A percentile compares a stretch with the other conserved stretches of the same genome.
These are phyloP conservation scores for Colletotrichum euphorbiae DNA, from an alignment of 2,329 filamentous ascomycete species.

Conservation along the genomic window DNA sequence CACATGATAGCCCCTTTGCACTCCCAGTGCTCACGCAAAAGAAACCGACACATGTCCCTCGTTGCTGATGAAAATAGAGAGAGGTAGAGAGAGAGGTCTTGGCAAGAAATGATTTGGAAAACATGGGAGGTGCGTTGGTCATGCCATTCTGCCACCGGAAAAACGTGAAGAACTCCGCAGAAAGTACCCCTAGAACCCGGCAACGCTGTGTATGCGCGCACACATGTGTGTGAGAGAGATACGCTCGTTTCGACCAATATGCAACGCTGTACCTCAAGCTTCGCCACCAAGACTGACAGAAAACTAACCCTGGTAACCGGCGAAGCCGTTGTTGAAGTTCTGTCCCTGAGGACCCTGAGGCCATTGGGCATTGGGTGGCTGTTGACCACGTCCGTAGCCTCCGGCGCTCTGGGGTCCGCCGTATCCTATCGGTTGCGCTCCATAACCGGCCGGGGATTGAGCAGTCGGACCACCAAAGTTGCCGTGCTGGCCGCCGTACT, in stretches of 20 bases:
- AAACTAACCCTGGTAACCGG: constrained; percentile 70
- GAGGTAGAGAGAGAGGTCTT: constrained; percentile 34
- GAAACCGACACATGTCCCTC: constrained; percentile 35
- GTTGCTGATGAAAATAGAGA: constrained; percentile 32
- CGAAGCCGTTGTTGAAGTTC: constrained; percentile 72
- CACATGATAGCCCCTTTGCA: constrained; percentile 33
- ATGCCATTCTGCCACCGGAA: constrained; percentile 35
- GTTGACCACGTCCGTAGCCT: constrained; percentile 83
- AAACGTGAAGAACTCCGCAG: constrained; percentile 31
- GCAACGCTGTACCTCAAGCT: constrained; percentile 12
- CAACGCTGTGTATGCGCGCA: constrained; percentile 29
- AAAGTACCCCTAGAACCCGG: constrained; percentile 32
- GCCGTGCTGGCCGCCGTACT: constrained; percentile 74
- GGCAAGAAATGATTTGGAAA: constrained; percentile 35
- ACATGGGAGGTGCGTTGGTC: constrained; percentile 34
- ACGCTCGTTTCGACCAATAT: constrained; percentile 26
- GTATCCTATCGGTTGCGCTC: constrained; percentile 77
- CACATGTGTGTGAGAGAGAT: constrained; percentile 11
- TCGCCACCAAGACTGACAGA: background rate
- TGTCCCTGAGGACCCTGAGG: constrained; percentile 62
- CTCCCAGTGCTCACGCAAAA: constrained; percentile 36
- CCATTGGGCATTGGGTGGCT: constrained; percentile 68
- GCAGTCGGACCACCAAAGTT: constrained; percentile 72
- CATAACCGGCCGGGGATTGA: constrained; percentile 72
- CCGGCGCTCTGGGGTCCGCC: constrained; percentile 80